phyloP scores from a whole-genome alignment of 1,284 basidiomycete species.

The Ustilago esculenta region DNA sequence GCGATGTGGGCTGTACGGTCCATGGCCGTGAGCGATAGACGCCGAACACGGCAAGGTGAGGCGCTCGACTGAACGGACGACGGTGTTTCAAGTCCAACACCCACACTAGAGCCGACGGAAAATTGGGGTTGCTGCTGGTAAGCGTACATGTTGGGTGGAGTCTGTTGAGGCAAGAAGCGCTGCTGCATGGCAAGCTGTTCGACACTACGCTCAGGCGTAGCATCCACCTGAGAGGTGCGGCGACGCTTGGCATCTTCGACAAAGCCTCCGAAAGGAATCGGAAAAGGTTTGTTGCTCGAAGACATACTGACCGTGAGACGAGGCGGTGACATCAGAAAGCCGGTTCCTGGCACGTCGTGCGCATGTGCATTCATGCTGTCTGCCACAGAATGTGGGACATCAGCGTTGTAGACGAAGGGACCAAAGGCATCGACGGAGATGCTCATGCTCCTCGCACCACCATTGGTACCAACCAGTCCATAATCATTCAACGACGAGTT shows the following conservation, averaged over 20 bases:
- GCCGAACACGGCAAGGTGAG: conserved; percentile 35
- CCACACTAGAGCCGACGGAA: conserved; percentile 47
- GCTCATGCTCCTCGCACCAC: conserved; percentile 37
- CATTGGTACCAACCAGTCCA: conserved; percentile 11
- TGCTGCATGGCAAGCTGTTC: conserved; percentile 33
- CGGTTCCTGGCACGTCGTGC: conserved; percentile 31
- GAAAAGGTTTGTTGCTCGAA: conserved; percentile 19
- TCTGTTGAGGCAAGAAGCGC: conserved; percentile 45
- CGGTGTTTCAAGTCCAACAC: conserved; percentile 37
- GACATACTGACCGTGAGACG: conserved; percentile 58
- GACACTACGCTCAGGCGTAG: conserved; percentile 31
- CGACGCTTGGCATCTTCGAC: conserved; percentile 54
- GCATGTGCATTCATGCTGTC: conserved; percentile 6
- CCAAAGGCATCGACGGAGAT: conserved; percentile 30
- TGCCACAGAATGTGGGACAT: conserved; percentile 11
- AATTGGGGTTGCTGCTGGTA: conserved; percentile 44
- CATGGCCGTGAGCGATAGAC: conserved; percentile 36
- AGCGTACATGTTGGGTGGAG: conserved; percentile 47
- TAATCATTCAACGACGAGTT: conserved; percentile 31
- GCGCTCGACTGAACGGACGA: conserved; percentile 41
- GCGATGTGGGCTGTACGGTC: conserved; percentile 46
- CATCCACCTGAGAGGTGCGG: conserved; percentile 38
- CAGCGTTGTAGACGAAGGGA: conserved; percentile 14
- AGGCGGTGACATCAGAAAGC: conserved; percentile 61
- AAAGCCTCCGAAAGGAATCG: conserved; percentile 13